A percentile compares a stretch with the other conserved stretches of the same genome.
Evolutionary conservation across 345 rosid genomes (phyloP).

Genomic region (Syzygium grande): DNA sequence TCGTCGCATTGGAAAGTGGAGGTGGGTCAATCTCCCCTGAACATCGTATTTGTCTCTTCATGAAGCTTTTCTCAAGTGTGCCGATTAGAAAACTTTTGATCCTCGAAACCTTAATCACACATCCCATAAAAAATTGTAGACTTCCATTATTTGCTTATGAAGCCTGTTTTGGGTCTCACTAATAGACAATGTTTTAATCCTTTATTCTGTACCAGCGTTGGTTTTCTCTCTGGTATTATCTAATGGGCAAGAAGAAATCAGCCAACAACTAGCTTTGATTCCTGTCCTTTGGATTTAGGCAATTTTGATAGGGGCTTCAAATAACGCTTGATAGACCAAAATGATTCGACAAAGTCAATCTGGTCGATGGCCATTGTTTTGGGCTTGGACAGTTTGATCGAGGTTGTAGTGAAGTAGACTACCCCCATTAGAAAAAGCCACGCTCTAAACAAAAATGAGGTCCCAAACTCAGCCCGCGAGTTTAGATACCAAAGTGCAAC

Average conservation of each 20-base stretch:
- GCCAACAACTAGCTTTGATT: not conserved
- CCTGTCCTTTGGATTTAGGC: not conserved
- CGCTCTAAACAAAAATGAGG: not conserved
- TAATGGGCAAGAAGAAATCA: not conserved
- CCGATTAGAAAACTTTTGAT: not conserved
- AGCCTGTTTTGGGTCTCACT: not conserved
- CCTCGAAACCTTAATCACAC: not conserved
- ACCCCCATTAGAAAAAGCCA: not conserved
- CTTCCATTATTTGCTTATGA: not conserved
- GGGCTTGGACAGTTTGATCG: not conserved
- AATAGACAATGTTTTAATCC: not conserved
- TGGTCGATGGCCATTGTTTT: not conserved
- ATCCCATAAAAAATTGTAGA: not conserved
- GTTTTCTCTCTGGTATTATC: not conserved
- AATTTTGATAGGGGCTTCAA: not conserved
- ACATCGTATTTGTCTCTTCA: not conserved
- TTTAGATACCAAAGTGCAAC: not conserved
- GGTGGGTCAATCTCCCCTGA: not conserved
- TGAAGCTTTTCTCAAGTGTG: not conserved
- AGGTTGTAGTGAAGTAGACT: not conserved
- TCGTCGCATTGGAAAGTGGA: not conserved
- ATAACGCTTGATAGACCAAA: not conserved
- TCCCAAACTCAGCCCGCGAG: not conserved
- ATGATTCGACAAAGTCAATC: not conserved
- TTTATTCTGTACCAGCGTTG: not conserved